Base-by-base conservation (phyloP, 1,284 basidiomycete species). In the Ustilago hordei region DNA sequence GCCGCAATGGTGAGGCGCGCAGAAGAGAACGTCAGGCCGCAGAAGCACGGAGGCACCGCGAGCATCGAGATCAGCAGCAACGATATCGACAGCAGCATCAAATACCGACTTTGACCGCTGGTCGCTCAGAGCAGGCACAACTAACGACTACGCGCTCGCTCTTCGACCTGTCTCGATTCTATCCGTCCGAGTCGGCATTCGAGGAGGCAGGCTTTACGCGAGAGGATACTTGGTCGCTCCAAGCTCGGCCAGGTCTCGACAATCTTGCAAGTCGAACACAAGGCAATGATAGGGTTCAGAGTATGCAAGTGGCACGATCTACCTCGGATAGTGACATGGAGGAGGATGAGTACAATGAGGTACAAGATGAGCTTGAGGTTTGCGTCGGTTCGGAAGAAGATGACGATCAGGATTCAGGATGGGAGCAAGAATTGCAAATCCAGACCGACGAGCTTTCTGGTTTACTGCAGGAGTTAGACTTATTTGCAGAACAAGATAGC, bases 1-100 rank as follows among this genome's bases (percentile, higher is more conserved):
- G 84, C 9, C 60, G 70, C 36, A 84, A 80, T 47, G 84, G 84
- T 43, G 84, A 85, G 55, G 64, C 70, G 39, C 45, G 70, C 13
- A 67, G 70, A 23, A 57, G 61, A 39, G 57, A 63, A 43, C 52
- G 70, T n/a, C 60, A 54, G 35, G 60, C 35, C 0, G 64, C 56
- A 6, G 61, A 64, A n/a, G 48, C 54, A 7, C 48, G 41, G 23
- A 55, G 41, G 15, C 55, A 23, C 1, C 48, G 53, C 8, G 15
- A 45, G n/a, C 58, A 31, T 32, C 58, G 50, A 28, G 52, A 64
- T 41, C 53, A 60, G 54, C 62, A 60, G 54, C 72, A 45, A 15
- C 35, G 47, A 23, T 32, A 55, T 39, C 50, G 43, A 12, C 28
- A 61, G 17, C 60, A 36, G 39, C 35, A 61, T 43, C 15, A 34